Base-by-base conservation (phyloP, 352 stramenopile genomes). In the Phytopythium aichiense region DNA sequence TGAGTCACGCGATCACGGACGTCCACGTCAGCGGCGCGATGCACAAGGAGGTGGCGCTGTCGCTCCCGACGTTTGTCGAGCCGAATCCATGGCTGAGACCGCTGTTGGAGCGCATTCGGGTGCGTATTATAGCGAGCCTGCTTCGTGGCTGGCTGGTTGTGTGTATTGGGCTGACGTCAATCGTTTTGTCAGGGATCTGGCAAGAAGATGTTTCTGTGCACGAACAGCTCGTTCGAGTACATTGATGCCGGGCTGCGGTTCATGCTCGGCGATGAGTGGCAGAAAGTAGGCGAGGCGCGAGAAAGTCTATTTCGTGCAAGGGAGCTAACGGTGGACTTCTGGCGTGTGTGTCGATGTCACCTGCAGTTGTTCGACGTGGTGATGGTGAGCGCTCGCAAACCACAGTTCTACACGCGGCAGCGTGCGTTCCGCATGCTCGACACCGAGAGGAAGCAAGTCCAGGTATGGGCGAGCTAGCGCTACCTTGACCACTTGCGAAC, bases 211-310 rank as follows among this genome's bases (percentile, higher is more conserved):
- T 97, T 98, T 62, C 77, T 98, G 72, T 93, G 93, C 71, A 92
- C 88, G 31, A 98, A 98, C 73, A 98, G 90, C 25, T 93, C 91
- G 18, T 98, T 96, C 75, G 87, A 84, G 71, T 98, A 98, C 76
- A 88, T 97, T 31, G 89, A 98, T 66, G 89, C 90, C 1, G 94
- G 94, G 23, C 88, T 98, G 67, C 87, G 85, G 63, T 97, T 91
- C 65, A 92, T 98, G 69, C 71, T 98, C n/a, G 94, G 94, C 48
- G 74, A 93, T 45, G 74, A 94, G 38, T 98, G 94, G 94, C 82
- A 83, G 65, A 57, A 88, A 53, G 76, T 83, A 60, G 16, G 37
- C 18, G 60, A 0, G 13, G 50, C 31, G 8, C 18, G 16, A 35
- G 7, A 0, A 15, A 46, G 28, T 56, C 12, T 48, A 4, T 4